Conservation (phyloP, 805 yeast genomes). For the Suhomyces vadensis region DNA sequence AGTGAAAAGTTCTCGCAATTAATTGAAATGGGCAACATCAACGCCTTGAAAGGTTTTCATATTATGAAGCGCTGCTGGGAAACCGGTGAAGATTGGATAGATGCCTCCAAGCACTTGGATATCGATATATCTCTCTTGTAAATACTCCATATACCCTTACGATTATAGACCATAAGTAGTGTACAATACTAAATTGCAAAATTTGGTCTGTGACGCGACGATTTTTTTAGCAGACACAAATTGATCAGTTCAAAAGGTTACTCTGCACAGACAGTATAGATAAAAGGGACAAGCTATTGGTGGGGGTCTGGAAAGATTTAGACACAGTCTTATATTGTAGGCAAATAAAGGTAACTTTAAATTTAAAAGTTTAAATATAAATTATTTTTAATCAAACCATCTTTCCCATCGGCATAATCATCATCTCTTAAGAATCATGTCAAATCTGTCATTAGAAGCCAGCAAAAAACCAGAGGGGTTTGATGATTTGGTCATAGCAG, state of each 20-base stretch:
- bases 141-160: too few species aligned
- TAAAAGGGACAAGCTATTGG: too few species aligned
- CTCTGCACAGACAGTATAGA: too few species aligned
- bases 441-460: background rate
- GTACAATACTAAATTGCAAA: background rate
- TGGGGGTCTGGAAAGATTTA: too few species aligned
- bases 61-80: slow-evolving; percentile 58
- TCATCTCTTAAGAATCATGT: background rate
- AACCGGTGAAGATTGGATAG: slow-evolving; percentile 53
- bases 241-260: too few species aligned
- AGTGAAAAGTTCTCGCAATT: slow-evolving; percentile 41
- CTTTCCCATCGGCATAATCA: background rate
- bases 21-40: slow-evolving; percentile 43
- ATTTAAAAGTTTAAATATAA: background rate
- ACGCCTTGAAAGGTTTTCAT: slow-evolving; percentile 45
- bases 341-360: too few species aligned
- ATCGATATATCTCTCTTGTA: slow-evolving; percentile 48
- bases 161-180: too few species aligned
- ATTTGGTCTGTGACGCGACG: slow-evolving; percentile 4
- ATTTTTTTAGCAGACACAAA: slow-evolving; percentile 1
- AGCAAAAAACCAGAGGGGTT: slow-evolving; percentile 20
- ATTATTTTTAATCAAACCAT: background rate
- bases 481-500: slow-evolving; percentile 24
- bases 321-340: too few species aligned
- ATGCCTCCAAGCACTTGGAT: slow-evolving; percentile 42